Percentiles rank a stretch among this genome's conserved stretches.
Conservation (phyloP, 805 yeast species). For the Candida sphagnicola region DNA sequence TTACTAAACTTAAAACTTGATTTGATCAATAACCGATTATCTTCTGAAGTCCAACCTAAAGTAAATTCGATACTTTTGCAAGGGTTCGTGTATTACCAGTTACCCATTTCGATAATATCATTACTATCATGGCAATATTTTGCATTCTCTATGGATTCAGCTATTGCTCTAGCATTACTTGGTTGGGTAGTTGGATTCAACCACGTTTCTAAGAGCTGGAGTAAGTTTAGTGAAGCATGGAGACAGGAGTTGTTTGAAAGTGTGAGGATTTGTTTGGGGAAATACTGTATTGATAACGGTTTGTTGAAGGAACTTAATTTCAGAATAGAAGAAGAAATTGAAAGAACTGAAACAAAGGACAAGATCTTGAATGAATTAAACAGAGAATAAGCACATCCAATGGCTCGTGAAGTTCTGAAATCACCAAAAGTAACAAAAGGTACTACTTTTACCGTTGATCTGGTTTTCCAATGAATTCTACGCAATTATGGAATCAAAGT, state of each 20-base stretch:
- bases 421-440: too few species aligned
- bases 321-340: conserved; percentile 18
- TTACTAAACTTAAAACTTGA: conserved; percentile 24
- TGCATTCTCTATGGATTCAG: conserved; percentile 27
- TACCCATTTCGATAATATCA: conserved; percentile 32
- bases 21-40: conserved; percentile 23
- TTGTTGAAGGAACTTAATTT: conserved; percentile 28
- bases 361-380: conserved; percentile 13
- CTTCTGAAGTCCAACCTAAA: conserved; percentile 34
- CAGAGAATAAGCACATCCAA: background rate
- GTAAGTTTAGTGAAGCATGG: conserved; percentile 25
- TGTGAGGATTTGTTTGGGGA: conserved; percentile 29
- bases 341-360: conserved; percentile 10
- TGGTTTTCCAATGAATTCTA: too few species aligned
- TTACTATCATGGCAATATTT: conserved; percentile 28
- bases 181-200: conserved; percentile 42
- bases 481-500: too few species aligned
- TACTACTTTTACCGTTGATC: too few species aligned
- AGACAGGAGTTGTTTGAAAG: conserved; percentile 27
- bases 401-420: too few species aligned
- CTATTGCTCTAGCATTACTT: conserved; percentile 29
- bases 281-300: conserved; percentile 35
- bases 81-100: conserved; percentile 33
- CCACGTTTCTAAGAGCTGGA: conserved; percentile 36
- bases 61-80: conserved; percentile 24